Evolutionary conservation across 495 filamentous ascomycete genomes (phyloP), one percentile per base, ranked within the genome.

Genomic region (Penicillium argentinense): DNA sequence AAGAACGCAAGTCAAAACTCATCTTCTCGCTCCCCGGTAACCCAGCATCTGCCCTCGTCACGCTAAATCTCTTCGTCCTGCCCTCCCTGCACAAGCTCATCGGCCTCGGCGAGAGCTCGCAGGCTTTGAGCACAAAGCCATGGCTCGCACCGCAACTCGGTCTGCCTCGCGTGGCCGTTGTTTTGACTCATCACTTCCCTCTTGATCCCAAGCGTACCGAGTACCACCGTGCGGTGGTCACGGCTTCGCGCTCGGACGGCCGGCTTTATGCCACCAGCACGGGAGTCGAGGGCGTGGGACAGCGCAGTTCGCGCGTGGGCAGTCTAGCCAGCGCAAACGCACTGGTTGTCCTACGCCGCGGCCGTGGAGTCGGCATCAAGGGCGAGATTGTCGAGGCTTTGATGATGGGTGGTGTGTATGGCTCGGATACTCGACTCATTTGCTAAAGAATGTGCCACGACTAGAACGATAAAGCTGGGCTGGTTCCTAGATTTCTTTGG

Each of bases 1-100:
- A 79, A 53, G 73, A 73, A 13, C 75, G 83, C 47, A 64, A 77
- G 39, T 68, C 61, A 8, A 89, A 87, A 62, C 77, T 87, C 37
- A 82, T 97, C 46, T 97, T 97, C 75, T 88, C 89, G 2, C 74
- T 99, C 19, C 95, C 93, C 0, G 93, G 93, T 0, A 99, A 99
- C 67, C 93, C 93, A 0, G 93, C 91, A 12, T 90, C 85, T 5
- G 95, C 93, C 0, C 75, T 97, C 6, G 93, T 97, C 18, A 96
- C 91, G 0, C 86, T 93, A 47, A 86, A 97, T 53, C 77, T 99
- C 11, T 97, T 99, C 64, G 91, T 97, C 9, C 75, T 99, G 12
- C 95, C 92, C 5, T 82, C 87, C 0, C 71, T 97, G 49, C 89
- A 93, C 51, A 82, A 87, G 52, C 69, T 84, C 42, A 75, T 67